phyloP scores from a whole-genome alignment of 164 flowering plant species.

The Piper betle region DNA sequence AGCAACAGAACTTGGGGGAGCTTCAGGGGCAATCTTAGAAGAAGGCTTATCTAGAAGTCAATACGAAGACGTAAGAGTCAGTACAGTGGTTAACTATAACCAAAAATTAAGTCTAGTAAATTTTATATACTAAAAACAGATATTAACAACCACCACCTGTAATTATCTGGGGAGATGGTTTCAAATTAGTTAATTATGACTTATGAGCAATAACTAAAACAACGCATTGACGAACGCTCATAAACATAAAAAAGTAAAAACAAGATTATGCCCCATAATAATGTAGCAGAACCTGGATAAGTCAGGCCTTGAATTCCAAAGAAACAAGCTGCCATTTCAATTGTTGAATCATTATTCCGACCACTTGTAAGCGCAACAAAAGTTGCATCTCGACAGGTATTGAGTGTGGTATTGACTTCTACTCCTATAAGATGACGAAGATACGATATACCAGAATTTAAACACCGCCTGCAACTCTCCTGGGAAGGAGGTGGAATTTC shows the following conservation, averaged over 20 bases:
- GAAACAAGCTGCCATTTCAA: slow-evolving; percentile 68
- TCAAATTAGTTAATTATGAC: too few relatives aligned
- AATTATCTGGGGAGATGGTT: too few relatives aligned
- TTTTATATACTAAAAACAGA: too few relatives aligned
- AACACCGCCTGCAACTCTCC: slow-evolving; percentile 54
- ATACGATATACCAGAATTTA: slow-evolving; percentile 63
- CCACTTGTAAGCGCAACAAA: slow-evolving; percentile 81
- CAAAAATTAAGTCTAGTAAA: too few relatives aligned
- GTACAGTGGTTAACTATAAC: not conserved
- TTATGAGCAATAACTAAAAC: too few relatives aligned
- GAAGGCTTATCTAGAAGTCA: slow-evolving; percentile 30
- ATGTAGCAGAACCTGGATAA: slow-evolving; percentile 33
- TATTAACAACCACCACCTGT: too few relatives aligned
- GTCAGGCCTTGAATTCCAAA: slow-evolving; percentile 63
- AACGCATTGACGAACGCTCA: too few relatives aligned
- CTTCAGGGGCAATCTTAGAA: slow-evolving; percentile 30
- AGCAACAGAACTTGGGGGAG: slow-evolving; percentile 42
- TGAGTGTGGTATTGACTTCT: slow-evolving; percentile 63
- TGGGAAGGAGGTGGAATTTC: slow-evolving; percentile 35
- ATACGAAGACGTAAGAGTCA: not conserved
- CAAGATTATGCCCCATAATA: not conserved
- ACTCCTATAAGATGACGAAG: slow-evolving; percentile 52
- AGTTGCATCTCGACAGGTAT: slow-evolving; percentile 90
- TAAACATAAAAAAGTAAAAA: not conserved
- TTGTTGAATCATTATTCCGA: slow-evolving; percentile 36